Percentiles rank a stretch among this genome's conserved stretches.
These are phyloP conservation scores for Fusarium sambucinum DNA, from an alignment of 2,329 filamentous ascomycete genomes.

Conservation along the genomic window DNA sequence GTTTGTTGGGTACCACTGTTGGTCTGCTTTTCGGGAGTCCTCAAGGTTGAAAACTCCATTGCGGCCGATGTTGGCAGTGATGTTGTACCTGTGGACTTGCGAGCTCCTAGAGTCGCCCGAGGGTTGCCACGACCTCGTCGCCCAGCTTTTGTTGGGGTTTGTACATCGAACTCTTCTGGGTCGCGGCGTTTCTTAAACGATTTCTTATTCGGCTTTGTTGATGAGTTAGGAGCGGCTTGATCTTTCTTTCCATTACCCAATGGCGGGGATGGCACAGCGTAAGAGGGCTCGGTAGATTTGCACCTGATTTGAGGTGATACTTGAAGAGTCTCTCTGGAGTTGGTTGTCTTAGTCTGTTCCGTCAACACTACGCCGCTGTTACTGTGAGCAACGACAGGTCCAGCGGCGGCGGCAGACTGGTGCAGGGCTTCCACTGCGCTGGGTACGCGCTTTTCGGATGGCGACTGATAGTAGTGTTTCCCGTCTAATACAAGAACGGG, in stretches of 20 bases:
- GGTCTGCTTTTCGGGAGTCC: constrained; percentile 6
- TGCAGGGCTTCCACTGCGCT: constrained; percentile 48
- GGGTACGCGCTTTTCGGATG: not conserved
- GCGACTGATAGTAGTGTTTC: constrained; percentile 46
- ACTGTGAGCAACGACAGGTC: constrained; percentile 29
- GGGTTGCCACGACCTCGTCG: constrained; percentile 26
- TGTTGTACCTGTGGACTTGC: constrained; percentile 28
- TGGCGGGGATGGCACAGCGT: not conserved
- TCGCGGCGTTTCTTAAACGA: constrained; percentile 12
- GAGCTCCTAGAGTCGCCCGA: constrained; percentile 17
- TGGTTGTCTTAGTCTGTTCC: not conserved
- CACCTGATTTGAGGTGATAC: constrained; percentile 11
- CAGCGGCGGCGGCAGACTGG: constrained; percentile 48
- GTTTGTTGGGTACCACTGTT: constrained; percentile 4
- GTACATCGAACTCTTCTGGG: constrained; percentile 10
- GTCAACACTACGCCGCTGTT: constrained; percentile 3
- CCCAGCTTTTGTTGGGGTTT: constrained; percentile 41
- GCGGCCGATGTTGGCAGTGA: constrained; percentile 44
- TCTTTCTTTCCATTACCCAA: not conserved
- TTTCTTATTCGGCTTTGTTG: not conserved
- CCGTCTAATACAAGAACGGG: constrained; percentile 40
- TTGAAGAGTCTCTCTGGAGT: not conserved
- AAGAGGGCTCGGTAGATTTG: constrained; percentile 16
- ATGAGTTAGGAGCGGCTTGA: not conserved
- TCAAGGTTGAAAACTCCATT: constrained; percentile 34